Percentiles rank a stretch among this genome's conserved stretches.
These are phyloP conservation scores for Arthroderma uncinatum DNA, from an alignment of 2,329 filamentous ascomycete genomes.

Conservation along the genomic window DNA sequence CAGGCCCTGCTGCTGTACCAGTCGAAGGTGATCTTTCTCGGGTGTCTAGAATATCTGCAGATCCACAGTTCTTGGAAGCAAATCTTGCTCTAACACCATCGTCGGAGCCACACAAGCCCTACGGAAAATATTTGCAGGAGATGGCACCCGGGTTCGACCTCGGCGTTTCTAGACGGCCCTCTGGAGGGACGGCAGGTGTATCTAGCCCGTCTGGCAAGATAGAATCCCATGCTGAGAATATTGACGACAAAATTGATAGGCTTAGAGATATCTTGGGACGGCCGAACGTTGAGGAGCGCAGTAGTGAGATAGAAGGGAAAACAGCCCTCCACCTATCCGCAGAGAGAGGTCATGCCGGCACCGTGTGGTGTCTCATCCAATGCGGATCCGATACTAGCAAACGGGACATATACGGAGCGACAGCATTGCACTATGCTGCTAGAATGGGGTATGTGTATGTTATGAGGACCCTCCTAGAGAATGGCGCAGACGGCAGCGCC, in stretches of 20 bases:
- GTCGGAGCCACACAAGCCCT: too few relatives aligned
- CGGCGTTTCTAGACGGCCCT: too few relatives aligned
- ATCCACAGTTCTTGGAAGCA: too few relatives aligned
- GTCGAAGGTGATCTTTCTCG: not conserved
- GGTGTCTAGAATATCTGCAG: not conserved
- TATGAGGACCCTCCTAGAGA: not conserved
- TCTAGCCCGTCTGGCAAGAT: too few relatives aligned
- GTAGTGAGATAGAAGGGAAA: not conserved
- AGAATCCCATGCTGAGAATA: not conserved
- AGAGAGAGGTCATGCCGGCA: not conserved
- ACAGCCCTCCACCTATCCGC: not conserved
- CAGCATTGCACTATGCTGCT: conserved; percentile 7
- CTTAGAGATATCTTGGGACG: not conserved
- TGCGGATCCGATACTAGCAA: not conserved
- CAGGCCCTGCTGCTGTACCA: not conserved
- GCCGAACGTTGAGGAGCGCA: too few relatives aligned
- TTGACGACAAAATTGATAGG: too few relatives aligned
- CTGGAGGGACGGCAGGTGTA: too few relatives aligned
- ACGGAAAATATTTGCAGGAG: too few relatives aligned
- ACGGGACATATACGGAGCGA: not conserved
- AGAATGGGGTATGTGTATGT: not conserved
- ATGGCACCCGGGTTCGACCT: too few relatives aligned
- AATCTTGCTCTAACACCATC: too few relatives aligned
- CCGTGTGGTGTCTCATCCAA: not conserved
- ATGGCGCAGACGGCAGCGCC: not conserved